A percentile compares a stretch with the other conserved stretches of the same genome.
phyloP scores from a whole-genome alignment of 768 basidiomycete species.

The Terana coerulea region DNA sequence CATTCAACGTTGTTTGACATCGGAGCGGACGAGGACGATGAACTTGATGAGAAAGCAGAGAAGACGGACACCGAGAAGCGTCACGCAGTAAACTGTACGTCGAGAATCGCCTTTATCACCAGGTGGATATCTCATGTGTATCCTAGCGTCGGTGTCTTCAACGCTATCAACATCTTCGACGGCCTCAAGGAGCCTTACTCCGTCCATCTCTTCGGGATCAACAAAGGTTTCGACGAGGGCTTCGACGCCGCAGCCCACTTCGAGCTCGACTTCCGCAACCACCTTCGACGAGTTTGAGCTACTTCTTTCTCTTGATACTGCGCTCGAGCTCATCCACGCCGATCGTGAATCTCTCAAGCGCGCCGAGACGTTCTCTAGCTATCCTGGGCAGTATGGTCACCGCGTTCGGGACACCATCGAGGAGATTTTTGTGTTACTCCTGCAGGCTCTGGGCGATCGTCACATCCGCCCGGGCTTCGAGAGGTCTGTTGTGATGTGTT shows the following conservation, averaged over 20 bases:
- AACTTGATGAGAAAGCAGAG: conserved; percentile 13
- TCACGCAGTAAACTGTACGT: conserved; percentile 2
- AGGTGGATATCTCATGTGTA: not conserved
- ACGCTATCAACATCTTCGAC: not conserved
- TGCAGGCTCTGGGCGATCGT: conserved; percentile 70
- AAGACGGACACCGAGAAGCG: conserved; percentile 4
- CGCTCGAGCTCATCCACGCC: conserved; percentile 89
- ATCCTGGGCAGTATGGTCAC: conserved; percentile 83
- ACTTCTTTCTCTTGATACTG: conserved; percentile 86
- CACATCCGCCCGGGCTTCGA: conserved; percentile 82
- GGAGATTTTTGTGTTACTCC: conserved; percentile 84
- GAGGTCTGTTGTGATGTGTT: conserved; percentile 14
- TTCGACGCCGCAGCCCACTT: conserved; percentile 18
- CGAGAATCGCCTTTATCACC: conserved; percentile 9
- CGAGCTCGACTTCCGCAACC: conserved; percentile 14
- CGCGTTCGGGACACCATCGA: conserved; percentile 92
- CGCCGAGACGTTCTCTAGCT: conserved; percentile 83
- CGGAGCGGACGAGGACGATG: conserved; percentile 39
- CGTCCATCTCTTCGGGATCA: conserved; percentile 22
- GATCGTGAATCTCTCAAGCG: conserved; percentile 90
- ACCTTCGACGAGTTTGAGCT: conserved; percentile 67
- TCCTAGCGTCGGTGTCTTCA: conserved; percentile 6
- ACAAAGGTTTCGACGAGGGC: conserved; percentile 19
- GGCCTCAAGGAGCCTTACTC: conserved; percentile 2
- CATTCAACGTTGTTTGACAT: conserved; percentile 48